phyloP scores from a whole-genome alignment of 192 early-diverging fungal species.

The Coemansia sp. region DNA sequence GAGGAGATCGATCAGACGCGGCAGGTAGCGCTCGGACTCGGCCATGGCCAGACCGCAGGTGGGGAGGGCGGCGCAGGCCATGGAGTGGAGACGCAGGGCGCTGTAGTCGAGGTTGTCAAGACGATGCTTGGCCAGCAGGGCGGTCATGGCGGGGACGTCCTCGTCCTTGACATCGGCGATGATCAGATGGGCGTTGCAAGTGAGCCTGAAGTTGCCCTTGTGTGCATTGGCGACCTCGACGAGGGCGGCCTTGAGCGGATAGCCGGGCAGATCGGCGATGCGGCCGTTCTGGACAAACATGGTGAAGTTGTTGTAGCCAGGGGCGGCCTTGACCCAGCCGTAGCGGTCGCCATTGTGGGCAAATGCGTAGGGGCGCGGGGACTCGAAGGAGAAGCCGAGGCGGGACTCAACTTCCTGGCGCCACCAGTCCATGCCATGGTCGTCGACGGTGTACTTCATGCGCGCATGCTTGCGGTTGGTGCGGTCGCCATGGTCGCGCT shows the following conservation, averaged over 20 bases:
- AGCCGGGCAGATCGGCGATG: constrained; percentile 77
- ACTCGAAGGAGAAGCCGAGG: constrained; percentile 71
- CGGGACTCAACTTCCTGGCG: constrained; percentile 78
- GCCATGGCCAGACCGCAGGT: constrained; percentile 96
- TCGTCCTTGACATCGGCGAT: constrained; percentile 72
- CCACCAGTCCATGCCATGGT: constrained; percentile 92
- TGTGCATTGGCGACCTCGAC: constrained; percentile 75
- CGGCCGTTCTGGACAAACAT: constrained; percentile 93
- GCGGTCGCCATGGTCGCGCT: constrained; percentile 94
- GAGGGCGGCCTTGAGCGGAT: constrained; percentile 73
- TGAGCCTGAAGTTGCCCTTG: constrained; percentile 79
- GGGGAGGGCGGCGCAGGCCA: constrained; percentile 96
- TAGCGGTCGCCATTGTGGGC: constrained; percentile 90
- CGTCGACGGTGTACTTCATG: constrained; percentile 98
- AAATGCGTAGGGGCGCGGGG: constrained; percentile 74
- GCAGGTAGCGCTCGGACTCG: constrained; percentile 95
- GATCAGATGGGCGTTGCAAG: constrained; percentile 92
- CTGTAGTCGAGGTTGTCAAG: constrained; percentile 81
- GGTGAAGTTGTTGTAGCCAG: constrained; percentile 64
- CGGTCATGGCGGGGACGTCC: constrained; percentile 58
- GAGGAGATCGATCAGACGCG: constrained; percentile 74
- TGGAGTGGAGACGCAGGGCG: constrained; percentile 82
- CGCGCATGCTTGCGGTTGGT: constrained; percentile 98
- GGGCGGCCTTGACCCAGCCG: constrained; percentile 68
- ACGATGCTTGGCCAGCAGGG: constrained; percentile 64